phyloP scores from a whole-genome alignment of 768 basidiomycete genomes.

The Leccinum pellstonianum region DNA sequence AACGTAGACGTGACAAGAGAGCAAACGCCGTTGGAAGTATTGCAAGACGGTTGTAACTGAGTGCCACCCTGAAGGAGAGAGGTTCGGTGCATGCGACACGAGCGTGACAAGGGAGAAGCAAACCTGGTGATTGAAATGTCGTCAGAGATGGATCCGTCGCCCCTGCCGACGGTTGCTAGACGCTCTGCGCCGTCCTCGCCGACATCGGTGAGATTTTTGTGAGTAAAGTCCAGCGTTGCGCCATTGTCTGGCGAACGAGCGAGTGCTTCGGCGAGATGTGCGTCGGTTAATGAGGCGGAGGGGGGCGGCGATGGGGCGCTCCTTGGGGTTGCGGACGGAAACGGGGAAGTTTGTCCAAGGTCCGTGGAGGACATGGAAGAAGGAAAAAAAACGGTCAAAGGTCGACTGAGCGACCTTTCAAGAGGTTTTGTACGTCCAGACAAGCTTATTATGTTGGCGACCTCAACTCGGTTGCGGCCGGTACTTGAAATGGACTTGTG shows the following conservation, averaged over 20 bases:
- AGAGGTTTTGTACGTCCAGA: not conserved
- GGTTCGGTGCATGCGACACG: conserved; percentile 1
- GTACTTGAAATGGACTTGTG: conserved; percentile 18
- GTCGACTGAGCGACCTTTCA: conserved; percentile 11
- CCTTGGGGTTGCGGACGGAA: conserved; percentile 23
- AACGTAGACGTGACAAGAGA: conserved; percentile 70
- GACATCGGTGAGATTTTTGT: conserved; percentile 74
- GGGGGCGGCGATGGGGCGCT: conserved; percentile 30
- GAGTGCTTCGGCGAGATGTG: conserved; percentile 65
- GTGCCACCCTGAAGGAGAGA: conserved; percentile 61
- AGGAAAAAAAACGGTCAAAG: not conserved
- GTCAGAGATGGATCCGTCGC: conserved; percentile 40
- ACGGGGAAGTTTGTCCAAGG: conserved; percentile 30
- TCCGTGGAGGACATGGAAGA: conserved; percentile 32
- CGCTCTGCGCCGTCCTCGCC: conserved; percentile 73
- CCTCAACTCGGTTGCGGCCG: conserved; percentile 30
- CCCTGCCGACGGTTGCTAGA: conserved; percentile 60
- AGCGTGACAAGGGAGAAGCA: conserved; percentile 19
- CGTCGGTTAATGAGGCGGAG: conserved; percentile 47
- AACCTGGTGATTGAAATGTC: conserved; percentile 63
- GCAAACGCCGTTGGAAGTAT: conserved; percentile 75
- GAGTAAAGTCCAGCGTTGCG: conserved; percentile 80
- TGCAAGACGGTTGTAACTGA: conserved; percentile 81
- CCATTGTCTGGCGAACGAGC: conserved; percentile 71
- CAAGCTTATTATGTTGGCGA: conserved; percentile 1